Base-by-base conservation (phyloP, 768 basidiomycete genomes). In the Phylloporus rhodoxanthus region DNA sequence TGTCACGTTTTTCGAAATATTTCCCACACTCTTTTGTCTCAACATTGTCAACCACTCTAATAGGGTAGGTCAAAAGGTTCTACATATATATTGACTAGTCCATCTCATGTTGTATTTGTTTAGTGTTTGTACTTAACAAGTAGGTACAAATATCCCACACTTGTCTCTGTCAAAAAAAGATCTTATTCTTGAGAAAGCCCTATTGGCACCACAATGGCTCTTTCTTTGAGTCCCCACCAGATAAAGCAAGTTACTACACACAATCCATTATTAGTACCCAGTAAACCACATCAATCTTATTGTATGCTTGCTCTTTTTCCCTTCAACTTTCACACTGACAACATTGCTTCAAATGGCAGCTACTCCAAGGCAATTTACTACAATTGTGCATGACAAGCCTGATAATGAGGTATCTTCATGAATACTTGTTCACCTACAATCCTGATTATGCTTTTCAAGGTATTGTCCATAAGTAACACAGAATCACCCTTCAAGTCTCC, bases 211-310 rank as follows among this genome's bases (percentile, higher is more conserved):
- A 21, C 6, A 10, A 60, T 62, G 61, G 54, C 59, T 43, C 40
- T 62, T 0, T 61, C 62, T 54, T 28, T 62, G 26, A 54, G 52
- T 8, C 43, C 56, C 5, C 52, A 50, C 7, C 46, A 57, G 23
- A 13, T 47, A 15, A 39, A 56, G 7, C 51, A 53, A 13, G 21
- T 9, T 11, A 40, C 39, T 11, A 40, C 39, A 19, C 40, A 51
- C 21, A 33, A 37, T 3, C 14, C 55, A 49, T 15, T 50, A 47
- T n/a, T 33, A 37, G 3, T 41, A 36, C 26, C 42, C 38, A 55
- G 29, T 17, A 38, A 9, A 38, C 2, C 47, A 47, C 15, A 36
- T 8, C 46, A 50, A 33, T 17, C 53, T 9, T 48, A 25, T 8
- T 64, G 61, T 61, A 56, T 47, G 52, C 13, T 41, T 10, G 30